Conservation (phyloP, 2,329 filamentous ascomycete species). For the Colletotrichum sojae region DNA sequence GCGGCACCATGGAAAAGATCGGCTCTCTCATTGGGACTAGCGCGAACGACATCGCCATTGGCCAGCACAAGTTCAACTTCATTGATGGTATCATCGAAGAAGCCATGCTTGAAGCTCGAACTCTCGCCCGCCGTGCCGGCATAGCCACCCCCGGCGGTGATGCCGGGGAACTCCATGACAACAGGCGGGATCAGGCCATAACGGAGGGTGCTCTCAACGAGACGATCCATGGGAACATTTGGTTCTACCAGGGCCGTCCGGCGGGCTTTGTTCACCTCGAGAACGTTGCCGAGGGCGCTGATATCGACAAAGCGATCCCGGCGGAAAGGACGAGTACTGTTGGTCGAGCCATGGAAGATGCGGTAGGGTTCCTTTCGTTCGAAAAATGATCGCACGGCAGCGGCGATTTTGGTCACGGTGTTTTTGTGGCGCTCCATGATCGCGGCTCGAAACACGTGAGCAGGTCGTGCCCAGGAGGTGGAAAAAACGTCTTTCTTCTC, state of each 20-base stretch:
- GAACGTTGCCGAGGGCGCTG: constrained; percentile 72
- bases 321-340: constrained; percentile 76
- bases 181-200: constrained; percentile 73
- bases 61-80: constrained; percentile 76
- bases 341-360: constrained; percentile 84
- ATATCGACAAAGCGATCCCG: constrained; percentile 75
- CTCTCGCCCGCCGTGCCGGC: constrained; percentile 78
- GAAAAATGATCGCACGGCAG: constrained; percentile 60
- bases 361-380: constrained; percentile 70
- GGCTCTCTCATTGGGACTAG: constrained; percentile 66
- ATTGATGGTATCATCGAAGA: constrained; percentile 74
- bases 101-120: constrained; percentile 76
- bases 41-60: constrained; percentile 68
- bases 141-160: constrained; percentile 78
- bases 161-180: constrained; percentile 80
- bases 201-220: constrained; percentile 70
- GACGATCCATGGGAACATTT: constrained; percentile 77
- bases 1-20: constrained; percentile 77
- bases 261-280: constrained; percentile 67
- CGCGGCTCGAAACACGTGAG: too few species aligned
- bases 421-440: constrained; percentile 66
- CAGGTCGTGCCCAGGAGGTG: too few species aligned
- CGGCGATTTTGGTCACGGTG: constrained; percentile 61
- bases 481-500: too few species aligned
- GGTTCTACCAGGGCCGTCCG: constrained; percentile 77